Evolutionary conservation across 768 basidiomycete genomes (phyloP).

Genomic region (Macrolepiota albuminosa): DNA sequence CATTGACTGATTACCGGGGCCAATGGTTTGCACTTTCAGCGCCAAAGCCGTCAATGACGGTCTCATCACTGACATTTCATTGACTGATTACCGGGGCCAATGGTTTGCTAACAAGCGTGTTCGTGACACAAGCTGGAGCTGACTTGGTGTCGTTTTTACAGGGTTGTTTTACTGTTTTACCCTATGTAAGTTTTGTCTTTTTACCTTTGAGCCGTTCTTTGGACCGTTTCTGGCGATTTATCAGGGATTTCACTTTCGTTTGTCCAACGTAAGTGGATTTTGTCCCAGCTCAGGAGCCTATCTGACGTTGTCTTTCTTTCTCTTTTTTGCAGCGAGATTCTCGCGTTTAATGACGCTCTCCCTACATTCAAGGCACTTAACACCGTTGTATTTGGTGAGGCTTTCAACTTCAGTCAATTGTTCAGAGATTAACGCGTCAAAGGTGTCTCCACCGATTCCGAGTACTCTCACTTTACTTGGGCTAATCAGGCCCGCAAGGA

Average conservation of each 20-base stretch:
- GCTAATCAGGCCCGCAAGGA: slow-evolving; percentile 74
- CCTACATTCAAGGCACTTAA: slow-evolving; percentile 67
- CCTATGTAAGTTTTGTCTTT: slow-evolving; percentile 59
- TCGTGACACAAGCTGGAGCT: slow-evolving; percentile 2
- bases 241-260: slow-evolving; percentile 82
- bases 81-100: slow-evolving; percentile 72
- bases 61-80: slow-evolving; percentile 71
- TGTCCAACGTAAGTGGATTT: slow-evolving; percentile 65
- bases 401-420: not conserved
- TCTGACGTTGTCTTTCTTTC: not conserved
- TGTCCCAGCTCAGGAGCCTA: not conserved
- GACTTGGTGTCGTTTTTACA: slow-evolving; percentile 23
- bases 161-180: slow-evolving; percentile 94
- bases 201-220: not conserved
- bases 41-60: slow-evolving; percentile 73
- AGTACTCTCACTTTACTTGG: slow-evolving; percentile 88
- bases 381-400: slow-evolving; percentile 71
- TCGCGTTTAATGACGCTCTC: slow-evolving; percentile 90
- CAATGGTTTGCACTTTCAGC: slow-evolving; percentile 78
- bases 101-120: slow-evolving; percentile 46
- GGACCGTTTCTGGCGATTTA: not conserved
- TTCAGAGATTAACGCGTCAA: not conserved
- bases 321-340: slow-evolving; percentile 55
- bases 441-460: slow-evolving; percentile 80
- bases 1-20: slow-evolving; percentile 68